Evolutionary conservation across 768 basidiomycete genomes (phyloP), one percentile per base, ranked within the genome.

Genomic region (Pleurotus pulmonarius): DNA sequence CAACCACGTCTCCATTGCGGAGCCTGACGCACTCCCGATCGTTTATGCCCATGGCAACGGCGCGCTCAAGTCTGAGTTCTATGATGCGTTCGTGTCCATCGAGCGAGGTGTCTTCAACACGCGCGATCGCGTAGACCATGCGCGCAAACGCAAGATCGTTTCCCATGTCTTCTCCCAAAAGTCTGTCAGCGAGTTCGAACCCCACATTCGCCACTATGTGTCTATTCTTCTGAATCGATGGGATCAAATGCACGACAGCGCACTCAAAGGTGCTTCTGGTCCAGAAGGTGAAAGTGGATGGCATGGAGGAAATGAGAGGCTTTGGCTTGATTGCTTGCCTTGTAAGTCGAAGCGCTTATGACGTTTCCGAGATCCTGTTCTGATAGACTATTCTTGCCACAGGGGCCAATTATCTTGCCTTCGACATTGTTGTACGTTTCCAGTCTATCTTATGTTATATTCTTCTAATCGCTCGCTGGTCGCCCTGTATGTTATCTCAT

Each of bases 81-180:
- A 88, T 65, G 85, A 88, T 56, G 83, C 83, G 12, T 92, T 93
- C 62, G 88, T 92, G 22, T 86, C 86, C 25, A 88, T 90, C 56
- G 74, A 73, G 29, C 80, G 86, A 26, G 87, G 88, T 1, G 72
- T 92, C 25, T 91, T 92, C 80, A 90, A 87, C 68, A 89, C 88
- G 15, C 83, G 91, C 45, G 82, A 88, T 64, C 83, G 91, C 29
- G 65, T 70, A 5, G 89, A 92, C 56, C 93, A 96, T 67, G 79
- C 90, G 5, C 84, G 93, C 43, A 96, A 94, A 72, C 86, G 92
- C 73, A 96, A 96, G 73, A 90, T 97, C 58, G 82, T 96, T 46
- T 87, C 90, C 0, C 84, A 90, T 65, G 87, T 92, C 63, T 91
- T 91, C 71, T 86, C 87, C 1, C 87, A 89, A 66, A 94, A 94